Conservation (phyloP, 305 asterid genomes). For the Fraxinus xanthoxyloides region DNA sequence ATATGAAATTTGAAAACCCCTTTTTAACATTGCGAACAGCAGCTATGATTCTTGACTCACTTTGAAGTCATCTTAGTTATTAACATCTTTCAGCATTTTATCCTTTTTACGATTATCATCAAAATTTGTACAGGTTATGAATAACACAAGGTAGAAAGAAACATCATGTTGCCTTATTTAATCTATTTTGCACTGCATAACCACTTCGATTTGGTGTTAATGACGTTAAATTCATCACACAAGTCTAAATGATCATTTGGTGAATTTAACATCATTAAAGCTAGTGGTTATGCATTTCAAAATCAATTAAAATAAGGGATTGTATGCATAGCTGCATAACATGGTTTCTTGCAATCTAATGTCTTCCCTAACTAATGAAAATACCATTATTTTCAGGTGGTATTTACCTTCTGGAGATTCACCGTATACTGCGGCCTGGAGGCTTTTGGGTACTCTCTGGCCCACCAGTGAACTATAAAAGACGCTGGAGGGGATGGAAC, state of each 20-base stretch:
- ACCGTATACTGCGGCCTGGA: constrained; percentile 55
- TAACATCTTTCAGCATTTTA: background rate
- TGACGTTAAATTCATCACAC: background rate
- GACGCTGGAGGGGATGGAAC: constrained; percentile 60
- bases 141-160: background rate
- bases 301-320: background rate
- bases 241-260: background rate
- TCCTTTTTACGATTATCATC: background rate
- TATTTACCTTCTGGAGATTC: constrained; percentile 51
- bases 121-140: background rate
- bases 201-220: background rate
- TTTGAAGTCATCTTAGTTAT: background rate
- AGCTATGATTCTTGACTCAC: background rate
- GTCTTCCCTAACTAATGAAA: background rate
- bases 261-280: background rate
- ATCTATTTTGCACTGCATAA: background rate
- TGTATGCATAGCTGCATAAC: background rate
- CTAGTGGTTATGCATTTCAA: background rate
- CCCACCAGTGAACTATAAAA: constrained; percentile 54
- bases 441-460: constrained; percentile 65
- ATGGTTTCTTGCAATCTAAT: background rate
- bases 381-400: constrained; percentile 41
- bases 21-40: background rate
- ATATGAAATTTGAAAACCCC: background rate
- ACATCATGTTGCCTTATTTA: background rate